Base-by-base conservation (phyloP, 139 green algal species). In the Auxenochlorella pyrenoidosa region DNA sequence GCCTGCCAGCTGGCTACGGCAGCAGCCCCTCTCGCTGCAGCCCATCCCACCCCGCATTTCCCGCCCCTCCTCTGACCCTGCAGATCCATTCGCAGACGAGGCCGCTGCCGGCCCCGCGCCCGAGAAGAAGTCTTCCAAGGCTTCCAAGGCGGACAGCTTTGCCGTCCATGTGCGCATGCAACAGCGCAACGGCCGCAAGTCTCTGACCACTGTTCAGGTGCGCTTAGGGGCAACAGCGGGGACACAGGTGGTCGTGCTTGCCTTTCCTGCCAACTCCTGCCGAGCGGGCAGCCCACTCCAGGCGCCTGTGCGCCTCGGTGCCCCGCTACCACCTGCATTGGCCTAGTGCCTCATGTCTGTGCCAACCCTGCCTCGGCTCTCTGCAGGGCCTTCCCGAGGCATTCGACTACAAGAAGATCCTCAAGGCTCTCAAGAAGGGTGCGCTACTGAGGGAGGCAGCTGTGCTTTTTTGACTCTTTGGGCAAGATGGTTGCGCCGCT, bases 381-480 rank as follows among this genome's bases (percentile, higher is more conserved):
- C 16, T 76, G 70, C 70, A 99, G 93, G 96, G 96, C 70, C 90
- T 99, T 12, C 95, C 97, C 79, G 93, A 98, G 88, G 90, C 88
- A 8, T 99, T 97, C 86, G 97, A 99, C 85, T 98, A 99, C 92
- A 98, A 98, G 91, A 99, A 99, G 89, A 96, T 99, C 24, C 90
- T 99, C 26, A 99, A 99, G 87, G 98, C 97, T 3, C 96, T 99
- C 85, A 99, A 99, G 94, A 99, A 99, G 90, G 94, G 92, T 95
- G 85, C 79, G 90, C 54, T 4, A 34, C 16, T 65, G 41, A 1
- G 28, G 75, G 2, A 24, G 6, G 41, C 41, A 15, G 38, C 2
- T 8, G 44, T 10, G 28, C 19, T 15, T 79, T 79, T 40, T 54
- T 79, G 40, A 16, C 38, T n/a, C n/a, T n/a, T n/a, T n/a, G n/a